Base-by-base conservation (phyloP, 805 yeast genomes). In the Naumovozyma baii region DNA sequence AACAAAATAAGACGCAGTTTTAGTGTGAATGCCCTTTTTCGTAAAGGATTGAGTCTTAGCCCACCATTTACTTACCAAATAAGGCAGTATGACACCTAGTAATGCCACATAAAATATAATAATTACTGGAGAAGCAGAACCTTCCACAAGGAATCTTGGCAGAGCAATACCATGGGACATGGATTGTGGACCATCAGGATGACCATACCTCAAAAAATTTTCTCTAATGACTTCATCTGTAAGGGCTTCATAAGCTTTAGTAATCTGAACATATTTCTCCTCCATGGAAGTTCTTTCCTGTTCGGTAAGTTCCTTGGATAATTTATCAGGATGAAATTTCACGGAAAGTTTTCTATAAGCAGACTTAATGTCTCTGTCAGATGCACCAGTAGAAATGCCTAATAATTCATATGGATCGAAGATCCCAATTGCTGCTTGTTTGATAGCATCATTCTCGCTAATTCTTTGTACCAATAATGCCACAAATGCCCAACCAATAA, bases 131-230 rank as follows among this genome's bases (percentile, higher is more conserved):
- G 94, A 79, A 17, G 79, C 78, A 42, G 78, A 71, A 33, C 94
- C 87, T 47, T 86, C 95, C 22, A 94, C 83, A 45, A 92, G 70
- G 63, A 84, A 86, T 57, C 82, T 79, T 25, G 99, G 99, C 48
- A 92, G 66, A 0, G 97, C 99, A 61, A 92, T 87, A 45, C 98
- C 98, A 59, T 86, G 96, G 16, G 81, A 67, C 15, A 81, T 72
- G 19, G 84, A 84, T 62, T 85, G 95, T 32, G 94, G 95, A 33
- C 98, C 98, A 66, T 92, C 99, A 3, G 99, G 99, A 59, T 94
- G 95, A 37, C 99, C 99, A 55, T 81, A 92, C 51, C 76, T 79
- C 52, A 80, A 67, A 60, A 74, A 87, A 59, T 92, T 92, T 50
- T 83, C 84, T 52, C 77, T 82, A 3, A 84, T 78, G 9, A 69